Base-by-base conservation (phyloP, 1,284 basidiomycete species). In the Exobasidium cylindrosporum region DNA sequence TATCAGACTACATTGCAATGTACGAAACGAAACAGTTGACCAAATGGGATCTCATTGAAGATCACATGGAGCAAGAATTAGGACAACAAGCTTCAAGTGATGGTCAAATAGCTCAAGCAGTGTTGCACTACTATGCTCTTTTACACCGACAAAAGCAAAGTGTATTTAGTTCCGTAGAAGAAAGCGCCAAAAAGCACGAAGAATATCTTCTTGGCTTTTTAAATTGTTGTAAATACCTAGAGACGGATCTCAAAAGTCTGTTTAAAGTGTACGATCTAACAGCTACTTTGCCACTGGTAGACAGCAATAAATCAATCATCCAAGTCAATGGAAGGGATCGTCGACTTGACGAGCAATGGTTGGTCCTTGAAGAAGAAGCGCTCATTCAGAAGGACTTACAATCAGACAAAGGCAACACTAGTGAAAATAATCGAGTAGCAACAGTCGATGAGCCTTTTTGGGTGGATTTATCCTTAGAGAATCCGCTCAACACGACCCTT, bases 61-160 rank as follows among this genome's bases (percentile, higher is more conserved):
- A 82, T 54, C 80, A 83, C 54, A 77, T 84, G 26, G 82, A 84
- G 54, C 82, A 84, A 61, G 80, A 82, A 40, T 79, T 85, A 4
- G 84, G 82, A 3, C 71, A 83, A 52, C 83, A 84, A 61, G 83
- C 84, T 0, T 84, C 84, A 72, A 84, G 82, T 7, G 73, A 83
- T 5, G 83, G 83, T 6, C 72, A 83, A 54, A 80, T 82, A 24
- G 80, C 79, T 17, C 76, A 80, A 0, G 84, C 84, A 0, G 78
- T 83, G 0, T 71, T 78, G 31, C 81, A 84, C 62, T 83, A 84
- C 54, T 58, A 84, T 46, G 53, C 57, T 4, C 57, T 77, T 5
- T 43, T 78, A 1, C 62, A 69, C 5, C n/a, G 53, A 11, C 66
- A 66, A 2, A 63, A 61, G 7, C 57, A 31, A 1, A 58, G 56